phyloP scores from a whole-genome alignment of 2,329 filamentous ascomycete species.

The Cercospora zeae-maydis region DNA sequence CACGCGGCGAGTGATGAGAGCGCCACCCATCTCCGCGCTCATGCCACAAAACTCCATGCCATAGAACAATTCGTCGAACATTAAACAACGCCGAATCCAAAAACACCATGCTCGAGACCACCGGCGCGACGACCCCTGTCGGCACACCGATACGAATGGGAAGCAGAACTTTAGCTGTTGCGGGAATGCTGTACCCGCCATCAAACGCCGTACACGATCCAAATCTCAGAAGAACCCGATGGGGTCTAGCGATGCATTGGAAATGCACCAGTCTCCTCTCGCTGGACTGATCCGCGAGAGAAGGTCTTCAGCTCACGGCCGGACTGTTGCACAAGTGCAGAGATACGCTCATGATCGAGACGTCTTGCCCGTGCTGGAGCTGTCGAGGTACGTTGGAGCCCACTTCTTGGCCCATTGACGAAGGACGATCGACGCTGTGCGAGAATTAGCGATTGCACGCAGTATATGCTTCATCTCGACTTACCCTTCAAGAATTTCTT shows the following conservation, averaged over 20 bases:
- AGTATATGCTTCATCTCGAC: constrained; percentile 27
- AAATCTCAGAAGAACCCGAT: constrained; percentile 11
- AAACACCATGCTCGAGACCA: constrained; percentile 13
- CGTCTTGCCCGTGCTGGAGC: constrained; percentile 22
- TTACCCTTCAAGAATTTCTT: constrained; percentile 99
- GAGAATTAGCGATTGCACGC: constrained; percentile 28
- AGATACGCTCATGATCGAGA: constrained; percentile 30
- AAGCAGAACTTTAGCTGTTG: constrained; percentile 10
- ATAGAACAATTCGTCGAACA: constrained; percentile 9
- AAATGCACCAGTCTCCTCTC: constrained; percentile 10
- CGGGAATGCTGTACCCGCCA: constrained; percentile 15
- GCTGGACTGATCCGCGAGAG: constrained; percentile 12
- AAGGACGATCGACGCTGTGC: constrained; percentile 78
- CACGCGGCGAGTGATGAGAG: constrained; percentile 6
- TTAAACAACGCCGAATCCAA: constrained; percentile 13
- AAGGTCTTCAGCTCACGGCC: constrained; percentile 8
- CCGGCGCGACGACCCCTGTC: constrained; percentile 10
- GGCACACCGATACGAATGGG: constrained; percentile 10
- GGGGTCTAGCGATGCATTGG: constrained; percentile 19
- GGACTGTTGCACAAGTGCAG: neutral
- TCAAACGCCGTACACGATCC: constrained; percentile 22
- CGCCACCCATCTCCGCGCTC: neutral
- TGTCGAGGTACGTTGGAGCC: constrained; percentile 36
- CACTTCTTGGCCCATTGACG: constrained; percentile 80
- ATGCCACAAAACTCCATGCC: constrained; percentile 14